Conservation (phyloP, 179 eudicot genomes). For the Beta lomatogona region DNA sequence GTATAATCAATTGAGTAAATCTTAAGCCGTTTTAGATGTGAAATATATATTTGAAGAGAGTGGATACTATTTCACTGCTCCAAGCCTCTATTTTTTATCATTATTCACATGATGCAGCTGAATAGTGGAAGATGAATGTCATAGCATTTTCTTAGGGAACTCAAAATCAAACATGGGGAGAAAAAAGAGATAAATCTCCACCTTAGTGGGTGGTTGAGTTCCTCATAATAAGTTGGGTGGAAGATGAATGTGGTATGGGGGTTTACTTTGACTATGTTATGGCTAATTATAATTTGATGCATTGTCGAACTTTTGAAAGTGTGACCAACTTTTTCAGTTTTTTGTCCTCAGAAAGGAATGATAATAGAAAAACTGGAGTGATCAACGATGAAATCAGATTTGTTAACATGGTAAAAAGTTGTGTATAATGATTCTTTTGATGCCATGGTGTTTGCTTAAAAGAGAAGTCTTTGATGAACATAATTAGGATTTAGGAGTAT, state of each 20-base stretch:
- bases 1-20: too few species aligned
- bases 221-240: background rate
- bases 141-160: background rate
- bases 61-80: too few species aligned
- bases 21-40: too few species aligned
- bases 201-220: constrained; percentile 19
- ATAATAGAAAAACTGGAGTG: background rate
- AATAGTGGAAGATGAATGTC: constrained; percentile 12
- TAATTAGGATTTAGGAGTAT: too few species aligned
- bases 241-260: too few species aligned
- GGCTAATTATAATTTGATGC: background rate
- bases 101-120: background rate
- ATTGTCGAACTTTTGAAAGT: background rate
- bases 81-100: too few species aligned
- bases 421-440: background rate
- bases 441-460: too few species aligned
- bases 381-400: background rate
- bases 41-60: too few species aligned
- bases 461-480: too few species aligned
- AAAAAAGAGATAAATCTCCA: background rate
- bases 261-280: too few species aligned
- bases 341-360: background rate
- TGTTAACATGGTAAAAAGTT: background rate
- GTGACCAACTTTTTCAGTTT: background rate
- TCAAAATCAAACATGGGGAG: background rate